Evolutionary conservation across 1,284 basidiomycete genomes (phyloP).

Genomic region (Cryptococcus sp.): DNA sequence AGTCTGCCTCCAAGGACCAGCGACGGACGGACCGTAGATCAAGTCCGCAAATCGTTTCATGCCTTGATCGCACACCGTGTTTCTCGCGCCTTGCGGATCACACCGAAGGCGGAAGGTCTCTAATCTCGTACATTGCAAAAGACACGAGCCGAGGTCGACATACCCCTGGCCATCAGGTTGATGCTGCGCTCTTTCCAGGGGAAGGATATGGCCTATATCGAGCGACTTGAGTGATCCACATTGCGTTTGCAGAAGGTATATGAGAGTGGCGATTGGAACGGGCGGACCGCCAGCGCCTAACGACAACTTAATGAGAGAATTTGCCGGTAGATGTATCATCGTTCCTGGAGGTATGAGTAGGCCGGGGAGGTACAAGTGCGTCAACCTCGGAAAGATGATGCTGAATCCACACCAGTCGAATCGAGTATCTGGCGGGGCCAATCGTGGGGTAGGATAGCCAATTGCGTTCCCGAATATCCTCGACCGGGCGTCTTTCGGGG

Average conservation of each 20-base stretch:
- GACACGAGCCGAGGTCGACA: conserved; percentile 9
- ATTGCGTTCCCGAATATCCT: conserved; percentile 11
- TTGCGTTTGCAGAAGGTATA: conserved; percentile 17
- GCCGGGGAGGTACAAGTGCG: conserved; percentile 32
- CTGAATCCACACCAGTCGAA: conserved; percentile 24
- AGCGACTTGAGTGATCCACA: conserved; percentile 16
- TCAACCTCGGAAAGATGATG: conserved; percentile 29
- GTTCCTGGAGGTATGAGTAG: conserved; percentile 24
- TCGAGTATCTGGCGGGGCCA: conserved; percentile 7
- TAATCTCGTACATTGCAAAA: conserved; percentile 15
- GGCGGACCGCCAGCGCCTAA: conserved; percentile 26
- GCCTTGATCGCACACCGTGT: conserved; percentile 15
- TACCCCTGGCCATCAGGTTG: background rate
- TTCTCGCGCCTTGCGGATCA: conserved; percentile 14
- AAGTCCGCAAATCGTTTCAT: conserved; percentile 15
- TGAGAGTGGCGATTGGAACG: conserved; percentile 21
- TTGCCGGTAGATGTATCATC: conserved; percentile 6
- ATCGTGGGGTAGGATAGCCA: conserved; percentile 19
- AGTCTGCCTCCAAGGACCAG: conserved; percentile 15
- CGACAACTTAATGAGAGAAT: conserved; percentile 22
- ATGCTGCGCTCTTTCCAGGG: background rate
- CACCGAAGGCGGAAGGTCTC: conserved; percentile 19
- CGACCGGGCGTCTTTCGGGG: conserved; percentile 4
- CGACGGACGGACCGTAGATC: conserved; percentile 14
- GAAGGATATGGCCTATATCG: conserved; percentile 25